Conservation (phyloP, 768 basidiomycete species). For the Strobilomyces echinocephalus region DNA sequence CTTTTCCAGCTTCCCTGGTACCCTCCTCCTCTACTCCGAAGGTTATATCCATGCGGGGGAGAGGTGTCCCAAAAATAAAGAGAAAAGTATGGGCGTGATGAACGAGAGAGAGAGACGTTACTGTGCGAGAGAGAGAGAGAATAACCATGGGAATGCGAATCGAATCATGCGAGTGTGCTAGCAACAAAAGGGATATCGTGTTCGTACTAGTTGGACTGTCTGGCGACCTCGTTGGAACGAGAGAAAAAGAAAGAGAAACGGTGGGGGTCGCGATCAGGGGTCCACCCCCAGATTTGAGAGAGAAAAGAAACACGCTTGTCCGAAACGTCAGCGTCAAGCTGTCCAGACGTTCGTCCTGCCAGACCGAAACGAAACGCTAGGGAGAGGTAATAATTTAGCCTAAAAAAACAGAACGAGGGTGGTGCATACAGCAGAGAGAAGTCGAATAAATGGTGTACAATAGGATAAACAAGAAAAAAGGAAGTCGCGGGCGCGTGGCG, state of each 20-base stretch:
- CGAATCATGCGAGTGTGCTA: background rate
- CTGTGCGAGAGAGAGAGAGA: background rate
- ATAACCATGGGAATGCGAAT: background rate
- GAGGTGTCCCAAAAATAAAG: no score
- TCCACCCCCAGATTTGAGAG: background rate
- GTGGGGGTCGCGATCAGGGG: background rate
- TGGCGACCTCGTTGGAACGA: background rate
- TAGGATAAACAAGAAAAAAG: constrained; percentile 20
- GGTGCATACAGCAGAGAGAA: constrained; percentile 8
- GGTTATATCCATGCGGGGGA: no score
- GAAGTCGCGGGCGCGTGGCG: no score
- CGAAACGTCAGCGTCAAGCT: background rate
- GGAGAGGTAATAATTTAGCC: constrained; percentile 20
- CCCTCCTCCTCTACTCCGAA: no score
- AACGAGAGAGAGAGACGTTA: background rate
- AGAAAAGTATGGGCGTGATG: no score
- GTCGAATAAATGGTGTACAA: constrained; percentile 23
- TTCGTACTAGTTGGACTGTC: no score
- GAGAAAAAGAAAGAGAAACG: background rate
- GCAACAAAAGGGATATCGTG: background rate
- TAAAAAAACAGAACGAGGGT: background rate
- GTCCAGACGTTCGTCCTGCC: constrained; percentile 4
- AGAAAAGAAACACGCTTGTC: background rate
- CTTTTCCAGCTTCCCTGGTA: no score
- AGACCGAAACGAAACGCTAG: constrained; percentile 8